phyloP scores from a whole-genome alignment of 2,329 filamentous ascomycete species.

The Stagonosporopsis chrysanthemi region DNA sequence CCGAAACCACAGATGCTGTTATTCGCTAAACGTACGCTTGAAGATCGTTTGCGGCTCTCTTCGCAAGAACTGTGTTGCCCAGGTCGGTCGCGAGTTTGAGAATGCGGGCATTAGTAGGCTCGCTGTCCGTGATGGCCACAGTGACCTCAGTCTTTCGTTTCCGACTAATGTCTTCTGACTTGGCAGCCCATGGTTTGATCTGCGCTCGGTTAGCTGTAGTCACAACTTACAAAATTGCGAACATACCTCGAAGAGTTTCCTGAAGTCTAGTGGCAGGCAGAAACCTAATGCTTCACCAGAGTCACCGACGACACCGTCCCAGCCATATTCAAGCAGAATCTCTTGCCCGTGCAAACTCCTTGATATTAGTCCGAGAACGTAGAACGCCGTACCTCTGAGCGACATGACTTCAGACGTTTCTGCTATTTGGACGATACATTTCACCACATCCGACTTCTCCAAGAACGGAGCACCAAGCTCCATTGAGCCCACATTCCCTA shows the following conservation, averaged over 20 bases:
- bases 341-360: constrained; percentile 90
- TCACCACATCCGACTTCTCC: constrained; percentile 87
- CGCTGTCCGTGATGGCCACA: constrained; percentile 65
- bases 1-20: neutral
- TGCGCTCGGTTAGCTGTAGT: constrained; percentile 30
- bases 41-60: constrained; percentile 83
- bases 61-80: constrained; percentile 91
- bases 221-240: neutral
- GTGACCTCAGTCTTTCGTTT: constrained; percentile 53
- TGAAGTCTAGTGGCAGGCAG: constrained; percentile 81
- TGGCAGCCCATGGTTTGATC: constrained; percentile 50
- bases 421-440: constrained; percentile 86
- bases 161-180: constrained; percentile 40
- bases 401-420: constrained; percentile 90
- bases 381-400: constrained; percentile 93
- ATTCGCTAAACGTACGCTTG: constrained; percentile 57
- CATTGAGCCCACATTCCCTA: constrained; percentile 98
- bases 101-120: constrained; percentile 75
- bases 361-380: constrained; percentile 91
- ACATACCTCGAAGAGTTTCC: constrained; percentile 75
- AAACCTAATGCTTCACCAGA: constrained; percentile 85
- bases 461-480: constrained; percentile 94
- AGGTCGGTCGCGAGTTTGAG: constrained; percentile 86
- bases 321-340: constrained; percentile 86
- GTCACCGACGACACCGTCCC: constrained; percentile 88